Evolutionary conservation across 2,329 filamentous ascomycete species (phyloP).

Genomic region (Neofusicoccum kwambonambiense): DNA sequence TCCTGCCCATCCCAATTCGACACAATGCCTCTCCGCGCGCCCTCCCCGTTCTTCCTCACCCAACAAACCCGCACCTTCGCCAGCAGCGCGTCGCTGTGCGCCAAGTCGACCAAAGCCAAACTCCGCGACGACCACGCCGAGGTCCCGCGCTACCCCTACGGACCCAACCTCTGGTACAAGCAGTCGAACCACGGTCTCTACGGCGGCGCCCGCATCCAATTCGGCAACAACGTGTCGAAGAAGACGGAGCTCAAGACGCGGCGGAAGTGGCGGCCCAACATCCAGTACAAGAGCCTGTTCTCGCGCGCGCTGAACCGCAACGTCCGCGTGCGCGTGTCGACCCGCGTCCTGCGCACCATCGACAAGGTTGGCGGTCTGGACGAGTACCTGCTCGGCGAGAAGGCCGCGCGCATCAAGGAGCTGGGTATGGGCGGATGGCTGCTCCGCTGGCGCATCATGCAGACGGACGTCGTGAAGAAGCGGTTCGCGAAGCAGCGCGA

Average conservation of each 20-base stretch:
- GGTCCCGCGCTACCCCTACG: constrained; percentile 65
- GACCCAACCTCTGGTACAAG: constrained; percentile 69
- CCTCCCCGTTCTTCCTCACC: not conserved
- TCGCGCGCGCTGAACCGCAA: constrained; percentile 60
- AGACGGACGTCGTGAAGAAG: constrained; percentile 66
- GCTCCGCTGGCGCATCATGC: constrained; percentile 85
- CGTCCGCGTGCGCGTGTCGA: constrained; percentile 67
- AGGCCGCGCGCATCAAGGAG: constrained; percentile 76
- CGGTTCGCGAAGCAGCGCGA: constrained; percentile 65
- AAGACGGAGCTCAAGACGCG: constrained; percentile 69
- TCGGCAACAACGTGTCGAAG: constrained; percentile 73
- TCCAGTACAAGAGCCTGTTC: constrained; percentile 65
- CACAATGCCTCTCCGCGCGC: constrained; percentile 10
- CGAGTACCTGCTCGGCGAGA: constrained; percentile 78
- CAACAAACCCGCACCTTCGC: constrained; percentile 30
- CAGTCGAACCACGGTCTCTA: constrained; percentile 76
- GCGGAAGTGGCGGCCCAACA: constrained; percentile 73
- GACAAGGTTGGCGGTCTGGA: constrained; percentile 87
- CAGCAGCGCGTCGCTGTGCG: constrained; percentile 24
- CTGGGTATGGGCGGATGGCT: constrained; percentile 89
- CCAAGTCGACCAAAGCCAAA: constrained; percentile 24
- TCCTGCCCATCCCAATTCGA: not conserved
- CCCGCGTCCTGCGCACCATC: constrained; percentile 64
- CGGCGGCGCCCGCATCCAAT: constrained; percentile 68
- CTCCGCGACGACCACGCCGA: constrained; percentile 10